Evolutionary conservation across 495 filamentous ascomycete species (phyloP).

Genomic region (Penicillium steckii): DNA sequence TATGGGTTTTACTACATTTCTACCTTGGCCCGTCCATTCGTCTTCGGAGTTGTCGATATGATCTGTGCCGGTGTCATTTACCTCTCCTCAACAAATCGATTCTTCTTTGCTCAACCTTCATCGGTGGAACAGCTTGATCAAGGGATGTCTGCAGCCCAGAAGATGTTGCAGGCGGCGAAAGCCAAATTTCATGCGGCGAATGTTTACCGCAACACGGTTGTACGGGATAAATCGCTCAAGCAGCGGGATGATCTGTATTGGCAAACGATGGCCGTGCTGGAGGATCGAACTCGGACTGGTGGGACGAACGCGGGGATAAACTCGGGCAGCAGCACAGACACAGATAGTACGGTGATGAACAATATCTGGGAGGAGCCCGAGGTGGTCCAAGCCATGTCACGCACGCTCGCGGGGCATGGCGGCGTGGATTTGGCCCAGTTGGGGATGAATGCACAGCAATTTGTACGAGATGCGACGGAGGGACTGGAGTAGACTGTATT

Average conservation of each 20-base stretch:
- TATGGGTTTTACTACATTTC: constrained; percentile 64
- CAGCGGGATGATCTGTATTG: constrained; percentile 57
- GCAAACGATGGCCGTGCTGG: constrained; percentile 46
- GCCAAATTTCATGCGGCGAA: constrained; percentile 54
- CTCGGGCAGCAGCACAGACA: no score
- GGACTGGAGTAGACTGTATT: constrained; percentile 30
- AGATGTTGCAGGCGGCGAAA: constrained; percentile 42
- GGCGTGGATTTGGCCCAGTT: constrained; percentile 50
- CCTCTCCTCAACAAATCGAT: constrained; percentile 73
- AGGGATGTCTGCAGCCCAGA: constrained; percentile 38
- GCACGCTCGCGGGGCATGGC: constrained; percentile 43
- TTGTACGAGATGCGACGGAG: constrained; percentile 42
- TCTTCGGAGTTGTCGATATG: constrained; percentile 60
- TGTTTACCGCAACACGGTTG: constrained; percentile 56
- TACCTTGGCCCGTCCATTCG: constrained; percentile 55
- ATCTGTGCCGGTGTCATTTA: constrained; percentile 64
- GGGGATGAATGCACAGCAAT: constrained; percentile 43
- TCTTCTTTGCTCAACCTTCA: constrained; percentile 52
- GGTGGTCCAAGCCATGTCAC: constrained; percentile 53
- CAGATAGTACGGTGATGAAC: constrained; percentile 16
- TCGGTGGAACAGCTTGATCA: constrained; percentile 45
- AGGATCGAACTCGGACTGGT: constrained; percentile 26
- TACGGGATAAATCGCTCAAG: constrained; percentile 56
- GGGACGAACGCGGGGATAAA: constrained; percentile 24
- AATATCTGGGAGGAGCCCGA: constrained; percentile 56